phyloP scores from a whole-genome alignment of 2,329 filamentous ascomycete genomes.

The Arthroderma uncinatum region DNA sequence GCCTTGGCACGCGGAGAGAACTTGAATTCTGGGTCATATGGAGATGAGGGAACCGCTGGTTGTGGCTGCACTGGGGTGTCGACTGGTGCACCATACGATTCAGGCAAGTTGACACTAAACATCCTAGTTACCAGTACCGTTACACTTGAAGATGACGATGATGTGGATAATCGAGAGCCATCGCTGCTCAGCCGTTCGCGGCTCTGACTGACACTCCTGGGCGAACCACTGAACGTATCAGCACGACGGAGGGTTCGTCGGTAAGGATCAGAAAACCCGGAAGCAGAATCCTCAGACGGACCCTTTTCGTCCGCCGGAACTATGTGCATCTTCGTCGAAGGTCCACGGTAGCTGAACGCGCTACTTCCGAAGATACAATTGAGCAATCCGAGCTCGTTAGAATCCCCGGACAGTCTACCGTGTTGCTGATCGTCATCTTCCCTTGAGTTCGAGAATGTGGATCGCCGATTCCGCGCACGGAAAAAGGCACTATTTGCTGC shows the following conservation, averaged over 20 bases:
- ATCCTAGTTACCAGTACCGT: constrained; percentile 49
- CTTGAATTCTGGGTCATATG: constrained; percentile 28
- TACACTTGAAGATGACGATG: constrained; percentile 30
- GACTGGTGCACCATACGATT: constrained; percentile 30
- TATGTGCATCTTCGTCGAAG: constrained; percentile 51
- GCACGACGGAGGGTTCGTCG: constrained; percentile 20
- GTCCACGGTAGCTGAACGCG: constrained; percentile 47
- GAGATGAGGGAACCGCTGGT: constrained; percentile 22
- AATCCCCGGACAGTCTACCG: constrained; percentile 34
- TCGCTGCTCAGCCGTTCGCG: constrained; percentile 21
- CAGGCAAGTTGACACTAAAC: constrained; percentile 47
- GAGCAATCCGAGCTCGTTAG: constrained; percentile 42
- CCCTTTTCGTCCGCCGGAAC: constrained; percentile 35
- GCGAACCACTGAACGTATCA: constrained; percentile 28
- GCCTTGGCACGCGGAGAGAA: constrained; percentile 32
- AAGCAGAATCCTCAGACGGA: constrained; percentile 17
- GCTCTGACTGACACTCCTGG: constrained; percentile 14
- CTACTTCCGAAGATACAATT: constrained; percentile 52
- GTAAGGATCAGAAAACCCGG: constrained; percentile 19
- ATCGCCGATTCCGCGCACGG: constrained; percentile 35
- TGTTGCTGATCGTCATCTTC: constrained; percentile 26
- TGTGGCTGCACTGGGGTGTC: constrained; percentile 25
- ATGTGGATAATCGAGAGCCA: constrained; percentile 10
- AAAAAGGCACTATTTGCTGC: constrained; percentile 30
- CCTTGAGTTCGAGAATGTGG: constrained; percentile 32